Percentiles rank a stretch among this genome's conserved stretches.
These are phyloP conservation scores for Fusarium poae DNA, from an alignment of 2,329 filamentous ascomycete species.

Conservation along the genomic window DNA sequence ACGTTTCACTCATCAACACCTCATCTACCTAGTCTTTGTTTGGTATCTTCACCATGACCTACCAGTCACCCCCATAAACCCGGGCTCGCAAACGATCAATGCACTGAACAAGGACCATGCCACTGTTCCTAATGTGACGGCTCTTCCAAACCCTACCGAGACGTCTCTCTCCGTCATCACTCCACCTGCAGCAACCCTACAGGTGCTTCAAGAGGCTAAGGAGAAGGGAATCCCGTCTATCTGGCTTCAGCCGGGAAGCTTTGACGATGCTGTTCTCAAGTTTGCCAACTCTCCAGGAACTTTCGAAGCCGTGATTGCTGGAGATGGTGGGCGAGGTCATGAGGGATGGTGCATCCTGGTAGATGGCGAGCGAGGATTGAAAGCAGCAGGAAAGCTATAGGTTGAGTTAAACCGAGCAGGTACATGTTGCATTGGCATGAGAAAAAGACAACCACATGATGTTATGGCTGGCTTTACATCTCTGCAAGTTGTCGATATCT, in stretches of 20 bases:
- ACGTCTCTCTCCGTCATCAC: conserved; percentile 91
- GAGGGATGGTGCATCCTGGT: conserved; percentile 92
- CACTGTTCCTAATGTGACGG: conserved; percentile 74
- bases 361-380: conserved; percentile 77
- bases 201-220: conserved; percentile 82
- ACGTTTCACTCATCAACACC: conserved; percentile 6
- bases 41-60: conserved; percentile 88
- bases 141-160: conserved; percentile 73
- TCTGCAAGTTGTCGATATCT: not conserved
- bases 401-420: not conserved
- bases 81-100: conserved; percentile 73
- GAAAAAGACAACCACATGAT: not conserved
- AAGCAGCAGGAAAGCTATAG: conserved; percentile 66
- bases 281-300: conserved; percentile 71
- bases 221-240: conserved; percentile 78
- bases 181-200: conserved; percentile 80
- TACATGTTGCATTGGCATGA: not conserved
- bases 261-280: conserved; percentile 78
- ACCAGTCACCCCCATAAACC: conserved; percentile 87
- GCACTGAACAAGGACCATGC: conserved; percentile 69
- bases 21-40: conserved; percentile 77
- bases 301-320: conserved; percentile 79
- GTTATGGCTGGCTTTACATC: not conserved
- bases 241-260: conserved; percentile 93
- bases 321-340: conserved; percentile 71